phyloP scores from a whole-genome alignment of 331 rosid species.

The Phaseolus coccineus region DNA sequence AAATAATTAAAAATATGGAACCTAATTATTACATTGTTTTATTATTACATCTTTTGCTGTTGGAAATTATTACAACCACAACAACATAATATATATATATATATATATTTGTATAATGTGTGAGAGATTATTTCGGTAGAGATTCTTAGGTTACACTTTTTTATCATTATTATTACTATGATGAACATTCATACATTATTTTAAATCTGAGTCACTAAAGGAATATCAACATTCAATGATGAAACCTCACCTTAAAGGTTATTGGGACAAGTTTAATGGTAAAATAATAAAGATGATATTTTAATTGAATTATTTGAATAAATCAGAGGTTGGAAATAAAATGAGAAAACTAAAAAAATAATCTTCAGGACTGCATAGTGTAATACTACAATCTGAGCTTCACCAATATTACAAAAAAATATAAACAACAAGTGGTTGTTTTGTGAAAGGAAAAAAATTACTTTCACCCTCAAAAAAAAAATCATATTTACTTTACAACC shows the following conservation, averaged over 20 bases:
- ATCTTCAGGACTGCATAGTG: too few species aligned
- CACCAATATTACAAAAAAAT: too few species aligned
- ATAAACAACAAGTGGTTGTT: too few species aligned
- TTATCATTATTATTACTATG: neutral
- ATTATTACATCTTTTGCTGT: slow-evolving; percentile 15
- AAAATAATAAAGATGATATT: neutral
- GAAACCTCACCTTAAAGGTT: slow-evolving; percentile 10
- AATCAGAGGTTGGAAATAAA: too few species aligned
- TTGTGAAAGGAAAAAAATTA: too few species aligned
- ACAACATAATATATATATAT: neutral
- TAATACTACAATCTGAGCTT: too few species aligned
- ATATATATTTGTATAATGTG: neutral
- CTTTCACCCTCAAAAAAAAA: too few species aligned
- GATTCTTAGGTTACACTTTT: neutral
- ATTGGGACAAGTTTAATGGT: neutral
- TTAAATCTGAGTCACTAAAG: neutral
- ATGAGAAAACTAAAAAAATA: too few species aligned
- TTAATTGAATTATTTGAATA: too few species aligned
- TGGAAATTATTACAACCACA: slow-evolving; percentile 26
- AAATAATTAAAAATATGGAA: slow-evolving; percentile 2
- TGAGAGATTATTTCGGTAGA: slow-evolving; percentile 4
- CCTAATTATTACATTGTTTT: slow-evolving; percentile 10
- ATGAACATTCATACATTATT: neutral
- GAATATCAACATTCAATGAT: neutral
- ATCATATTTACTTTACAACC: too few species aligned